Conservation (phyloP, 129 eudicot species). For the Escallonia herrerae region DNA sequence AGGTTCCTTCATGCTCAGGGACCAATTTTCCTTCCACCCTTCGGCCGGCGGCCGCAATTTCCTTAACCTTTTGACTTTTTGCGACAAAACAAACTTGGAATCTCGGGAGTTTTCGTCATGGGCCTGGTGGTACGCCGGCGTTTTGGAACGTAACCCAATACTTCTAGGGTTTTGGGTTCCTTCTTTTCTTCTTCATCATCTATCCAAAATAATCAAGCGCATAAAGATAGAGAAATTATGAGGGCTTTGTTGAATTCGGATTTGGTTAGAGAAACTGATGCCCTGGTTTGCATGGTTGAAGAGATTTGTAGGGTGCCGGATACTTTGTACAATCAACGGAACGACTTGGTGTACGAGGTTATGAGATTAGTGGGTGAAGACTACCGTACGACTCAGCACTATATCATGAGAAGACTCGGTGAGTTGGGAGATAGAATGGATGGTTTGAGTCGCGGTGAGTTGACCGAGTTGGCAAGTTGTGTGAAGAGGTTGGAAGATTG, state of each 20-base stretch:
- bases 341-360: constrained; percentile 45
- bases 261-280: constrained; percentile 31
- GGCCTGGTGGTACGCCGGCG: constrained; percentile 62
- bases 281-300: constrained; percentile 40
- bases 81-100: constrained; percentile 26
- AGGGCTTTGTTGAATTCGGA: constrained; percentile 23
- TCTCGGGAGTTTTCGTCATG: constrained; percentile 47
- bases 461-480: constrained; percentile 29
- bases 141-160: constrained; percentile 31
- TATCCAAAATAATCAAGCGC: background rate
- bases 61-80: constrained; percentile 43
- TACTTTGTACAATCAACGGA: constrained; percentile 22
- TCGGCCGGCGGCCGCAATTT: constrained; percentile 14
- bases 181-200: constrained; percentile 11
- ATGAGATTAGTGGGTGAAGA: constrained; percentile 55
- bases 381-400: constrained; percentile 45
- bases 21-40: constrained; percentile 20
- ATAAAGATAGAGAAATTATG: constrained; percentile 10
- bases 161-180: constrained; percentile 26
- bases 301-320: constrained; percentile 45
- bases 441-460: constrained; percentile 21
- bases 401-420: constrained; percentile 24
- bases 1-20: constrained; percentile 33
- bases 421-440: constrained; percentile 25
- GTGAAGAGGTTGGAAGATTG: constrained; percentile 41